phyloP scores from a whole-genome alignment of 2,329 filamentous ascomycete genomes.

The Epichloe baconii region DNA sequence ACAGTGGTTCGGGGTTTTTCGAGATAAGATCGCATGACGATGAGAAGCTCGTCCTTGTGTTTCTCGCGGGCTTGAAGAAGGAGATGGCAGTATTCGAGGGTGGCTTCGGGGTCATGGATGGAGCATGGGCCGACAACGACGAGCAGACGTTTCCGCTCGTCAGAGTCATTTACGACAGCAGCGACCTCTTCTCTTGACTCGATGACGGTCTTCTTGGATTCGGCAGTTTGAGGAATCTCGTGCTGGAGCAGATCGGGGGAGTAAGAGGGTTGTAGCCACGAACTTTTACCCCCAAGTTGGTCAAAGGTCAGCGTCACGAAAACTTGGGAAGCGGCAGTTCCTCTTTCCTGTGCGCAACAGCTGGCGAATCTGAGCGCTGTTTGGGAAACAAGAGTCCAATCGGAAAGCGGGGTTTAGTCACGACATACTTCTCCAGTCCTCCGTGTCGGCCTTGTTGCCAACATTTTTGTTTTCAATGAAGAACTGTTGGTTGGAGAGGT shows the following conservation, averaged over 20 bases:
- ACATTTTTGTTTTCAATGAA: slow-evolving; percentile 69
- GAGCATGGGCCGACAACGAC: slow-evolving; percentile 95
- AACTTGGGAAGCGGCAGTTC: neutral
- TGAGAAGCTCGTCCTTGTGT: slow-evolving; percentile 65
- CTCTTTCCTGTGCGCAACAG: neutral
- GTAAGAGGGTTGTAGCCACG: slow-evolving; percentile 89
- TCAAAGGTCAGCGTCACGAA: neutral
- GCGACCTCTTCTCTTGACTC: slow-evolving; percentile 56
- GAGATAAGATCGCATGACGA: slow-evolving; percentile 97
- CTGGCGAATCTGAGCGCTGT: neutral
- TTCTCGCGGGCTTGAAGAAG: slow-evolving; percentile 67
- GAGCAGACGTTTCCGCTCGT: slow-evolving; percentile 71
- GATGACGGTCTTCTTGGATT: slow-evolving; percentile 53
- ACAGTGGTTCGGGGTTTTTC: slow-evolving; percentile 98
- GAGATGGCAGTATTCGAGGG: slow-evolving; percentile 74
- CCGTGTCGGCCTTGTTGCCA: slow-evolving; percentile 58
- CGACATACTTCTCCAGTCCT: slow-evolving; percentile 68
- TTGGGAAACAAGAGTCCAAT: neutral
- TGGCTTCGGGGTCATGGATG: slow-evolving; percentile 82
- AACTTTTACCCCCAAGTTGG: slow-evolving; percentile 31
- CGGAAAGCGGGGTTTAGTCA: neutral
- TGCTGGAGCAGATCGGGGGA: slow-evolving; percentile 90
- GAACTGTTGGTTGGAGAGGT: slow-evolving; percentile 32
- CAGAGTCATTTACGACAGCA: slow-evolving; percentile 63
- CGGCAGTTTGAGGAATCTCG: slow-evolving; percentile 57